Percentiles rank a stretch among this genome's conserved stretches.
phyloP scores from a whole-genome alignment of 2,329 filamentous ascomycete genomes.

The Geosmithia morbida region DNA sequence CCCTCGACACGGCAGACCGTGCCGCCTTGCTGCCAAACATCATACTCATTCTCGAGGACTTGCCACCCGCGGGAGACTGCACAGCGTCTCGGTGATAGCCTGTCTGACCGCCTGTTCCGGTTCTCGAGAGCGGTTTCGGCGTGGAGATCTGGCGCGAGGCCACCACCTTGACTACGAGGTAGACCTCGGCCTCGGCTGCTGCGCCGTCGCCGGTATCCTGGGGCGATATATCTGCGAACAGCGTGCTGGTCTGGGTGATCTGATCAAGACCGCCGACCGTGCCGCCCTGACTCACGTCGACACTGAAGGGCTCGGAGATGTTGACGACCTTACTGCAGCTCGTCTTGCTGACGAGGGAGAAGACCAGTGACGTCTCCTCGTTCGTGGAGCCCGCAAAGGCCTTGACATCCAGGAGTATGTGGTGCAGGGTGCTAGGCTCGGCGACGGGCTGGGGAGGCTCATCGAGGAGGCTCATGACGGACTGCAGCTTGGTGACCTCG shows the following conservation, averaged over 20 bases:
- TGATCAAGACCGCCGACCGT: constrained; percentile 50
- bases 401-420: constrained; percentile 73
- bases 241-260: constrained; percentile 59
- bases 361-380: constrained; percentile 61
- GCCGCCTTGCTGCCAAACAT: constrained; percentile 55
- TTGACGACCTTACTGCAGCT: constrained; percentile 47
- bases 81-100: constrained; percentile 25
- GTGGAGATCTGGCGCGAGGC: constrained; percentile 35
- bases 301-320: constrained; percentile 70
- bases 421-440: constrained; percentile 61
- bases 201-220: constrained; percentile 52
- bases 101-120: constrained; percentile 28
- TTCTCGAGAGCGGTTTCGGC: constrained; percentile 33
- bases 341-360: constrained; percentile 63
- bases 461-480: constrained; percentile 87
- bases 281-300: constrained; percentile 64
- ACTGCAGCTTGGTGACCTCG: constrained; percentile 80
- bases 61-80: constrained; percentile 34
- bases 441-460: constrained; percentile 55
- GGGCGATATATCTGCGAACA: constrained; percentile 76
- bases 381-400: constrained; percentile 63
- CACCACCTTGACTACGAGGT: constrained; percentile 70
- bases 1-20: constrained; percentile 38
- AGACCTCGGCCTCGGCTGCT: constrained; percentile 58
- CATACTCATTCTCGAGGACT: constrained; percentile 44